Evolutionary conservation across 805 yeast genomes (phyloP).

Genomic region (Sugiyamaella floridensis): DNA sequence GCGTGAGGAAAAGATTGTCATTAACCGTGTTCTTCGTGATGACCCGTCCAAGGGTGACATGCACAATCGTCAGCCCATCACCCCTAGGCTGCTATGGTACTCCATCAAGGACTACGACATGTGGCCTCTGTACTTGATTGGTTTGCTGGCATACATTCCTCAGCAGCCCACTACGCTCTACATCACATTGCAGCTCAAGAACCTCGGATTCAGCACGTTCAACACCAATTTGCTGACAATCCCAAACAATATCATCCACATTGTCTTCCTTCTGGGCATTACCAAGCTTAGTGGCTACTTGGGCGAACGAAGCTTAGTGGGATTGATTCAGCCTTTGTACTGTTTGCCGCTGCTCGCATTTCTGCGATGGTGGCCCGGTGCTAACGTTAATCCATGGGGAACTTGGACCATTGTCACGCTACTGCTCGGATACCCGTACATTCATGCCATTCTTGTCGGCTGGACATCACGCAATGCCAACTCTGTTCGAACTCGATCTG

Average conservation of each 20-base stretch:
- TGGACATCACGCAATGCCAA: slow-evolving; percentile 60
- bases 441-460: slow-evolving; percentile 50
- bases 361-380: slow-evolving; percentile 37
- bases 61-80: slow-evolving; percentile 53
- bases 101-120: slow-evolving; percentile 45
- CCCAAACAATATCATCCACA: slow-evolving; percentile 15
- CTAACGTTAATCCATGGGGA: slow-evolving; percentile 26
- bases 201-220: slow-evolving; percentile 47
- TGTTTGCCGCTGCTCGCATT: slow-evolving; percentile 12
- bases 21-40: slow-evolving; percentile 52
- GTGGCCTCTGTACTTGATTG: slow-evolving; percentile 48
- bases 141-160: slow-evolving; percentile 39
- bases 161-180: slow-evolving; percentile 36
- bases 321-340: slow-evolving; percentile 15
- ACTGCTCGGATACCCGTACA: slow-evolving; percentile 29
- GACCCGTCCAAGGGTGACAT: slow-evolving; percentile 61
- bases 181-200: slow-evolving; percentile 43
- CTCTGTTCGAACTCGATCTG: slow-evolving; percentile 56
- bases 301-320: slow-evolving; percentile 14
- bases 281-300: slow-evolving; percentile 13
- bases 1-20: slow-evolving; percentile 52
- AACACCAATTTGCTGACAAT: slow-evolving; percentile 46
- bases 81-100: slow-evolving; percentile 34
- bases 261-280: slow-evolving; percentile 11
- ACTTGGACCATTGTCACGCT: slow-evolving; percentile 27